Evolutionary conservation across 148 eudicot genomes (phyloP).

Genomic region (Amaranthus hypochondriacus): DNA sequence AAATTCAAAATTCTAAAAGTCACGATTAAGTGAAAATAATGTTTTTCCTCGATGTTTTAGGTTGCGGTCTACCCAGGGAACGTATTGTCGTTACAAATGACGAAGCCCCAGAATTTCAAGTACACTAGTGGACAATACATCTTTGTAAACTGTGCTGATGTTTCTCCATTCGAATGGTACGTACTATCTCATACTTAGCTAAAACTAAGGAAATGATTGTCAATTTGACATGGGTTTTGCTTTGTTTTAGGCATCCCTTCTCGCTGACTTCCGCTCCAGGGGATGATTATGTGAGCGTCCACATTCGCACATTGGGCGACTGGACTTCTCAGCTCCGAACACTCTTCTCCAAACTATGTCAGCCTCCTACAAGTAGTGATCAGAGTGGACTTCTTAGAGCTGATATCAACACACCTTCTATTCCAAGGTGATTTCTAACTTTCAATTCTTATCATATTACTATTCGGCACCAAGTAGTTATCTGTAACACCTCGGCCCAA

Average conservation of each 20-base stretch:
- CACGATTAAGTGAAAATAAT: not conserved
- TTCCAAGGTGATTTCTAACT: constrained; percentile 32
- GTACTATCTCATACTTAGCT: not conserved
- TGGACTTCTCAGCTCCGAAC: constrained; percentile 58
- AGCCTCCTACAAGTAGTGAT: constrained; percentile 35
- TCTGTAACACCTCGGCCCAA: no score
- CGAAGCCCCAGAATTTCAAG: constrained; percentile 47
- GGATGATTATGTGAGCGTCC: constrained; percentile 56
- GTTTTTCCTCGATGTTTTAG: constrained; percentile 18
- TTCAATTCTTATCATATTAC: not conserved
- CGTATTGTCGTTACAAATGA: constrained; percentile 43
- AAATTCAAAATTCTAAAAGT: not conserved
- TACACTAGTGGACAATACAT: constrained; percentile 60
- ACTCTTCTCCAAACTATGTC: constrained; percentile 47
- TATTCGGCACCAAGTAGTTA: no score
- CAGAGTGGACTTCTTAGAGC: constrained; percentile 61
- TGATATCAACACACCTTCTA: constrained; percentile 31
- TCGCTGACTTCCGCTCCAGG: constrained; percentile 64
- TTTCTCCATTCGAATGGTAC: constrained; percentile 61
- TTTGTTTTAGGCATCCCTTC: constrained; percentile 51
- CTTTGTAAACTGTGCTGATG: constrained; percentile 53
- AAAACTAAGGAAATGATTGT: not conserved
- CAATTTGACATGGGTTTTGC: not conserved
- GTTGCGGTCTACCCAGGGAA: constrained; percentile 66
- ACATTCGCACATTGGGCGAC: constrained; percentile 59